phyloP scores from a whole-genome alignment of 1,284 basidiomycete genomes.

The Apiotrichum brassicae region DNA sequence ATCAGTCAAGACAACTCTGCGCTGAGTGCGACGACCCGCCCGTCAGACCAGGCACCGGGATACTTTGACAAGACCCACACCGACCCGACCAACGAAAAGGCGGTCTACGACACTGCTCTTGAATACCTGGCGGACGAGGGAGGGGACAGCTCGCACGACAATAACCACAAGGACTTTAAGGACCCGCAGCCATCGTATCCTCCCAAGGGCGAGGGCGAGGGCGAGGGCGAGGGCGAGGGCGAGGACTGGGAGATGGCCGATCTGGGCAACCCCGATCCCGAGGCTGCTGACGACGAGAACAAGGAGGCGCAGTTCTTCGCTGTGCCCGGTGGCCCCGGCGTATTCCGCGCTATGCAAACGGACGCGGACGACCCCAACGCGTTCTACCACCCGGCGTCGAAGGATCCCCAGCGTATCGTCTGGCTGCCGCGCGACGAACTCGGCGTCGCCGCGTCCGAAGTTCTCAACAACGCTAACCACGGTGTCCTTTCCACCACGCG shows the following conservation, averaged over 20 bases:
- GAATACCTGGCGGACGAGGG: too few relatives aligned
- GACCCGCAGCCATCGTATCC: neutral
- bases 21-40: too few relatives aligned
- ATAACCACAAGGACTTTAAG: too few relatives aligned
- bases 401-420: slow-evolving; percentile 63
- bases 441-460: slow-evolving; percentile 62
- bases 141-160: too few relatives aligned
- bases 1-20: too few relatives aligned
- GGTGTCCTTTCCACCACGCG: slow-evolving; percentile 57
- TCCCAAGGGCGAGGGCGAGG: slow-evolving; percentile 3
- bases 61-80: too few relatives aligned
- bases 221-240: neutral
- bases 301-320: slow-evolving; percentile 35
- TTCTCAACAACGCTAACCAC: slow-evolving; percentile 53
- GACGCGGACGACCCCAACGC: slow-evolving; percentile 38
- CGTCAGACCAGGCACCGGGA: too few relatives aligned
- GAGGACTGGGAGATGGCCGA: neutral
- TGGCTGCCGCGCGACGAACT: slow-evolving; percentile 73
- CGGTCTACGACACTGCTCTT: too few relatives aligned
- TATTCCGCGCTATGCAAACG: slow-evolving; percentile 10
- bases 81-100: too few relatives aligned
- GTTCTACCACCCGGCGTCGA: slow-evolving; percentile 75
- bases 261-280: neutral
- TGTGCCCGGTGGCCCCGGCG: slow-evolving; percentile 38
- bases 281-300: slow-evolving; percentile 5